Base-by-base conservation (phyloP, 495 filamentous ascomycete genomes). In the Xylaria telfairii region DNA sequence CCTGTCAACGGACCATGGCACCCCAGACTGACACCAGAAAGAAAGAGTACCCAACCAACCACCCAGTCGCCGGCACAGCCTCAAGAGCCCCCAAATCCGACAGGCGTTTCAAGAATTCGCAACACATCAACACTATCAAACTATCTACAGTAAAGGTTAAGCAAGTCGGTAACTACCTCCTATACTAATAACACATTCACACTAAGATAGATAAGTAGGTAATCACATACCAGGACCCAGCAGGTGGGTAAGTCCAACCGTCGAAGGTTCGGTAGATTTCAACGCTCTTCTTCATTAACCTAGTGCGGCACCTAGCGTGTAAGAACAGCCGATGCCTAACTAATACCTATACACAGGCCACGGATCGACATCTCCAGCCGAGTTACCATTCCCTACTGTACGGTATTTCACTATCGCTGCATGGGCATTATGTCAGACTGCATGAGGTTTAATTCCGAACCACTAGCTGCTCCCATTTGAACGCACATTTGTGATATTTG, bases 11-110 rank as follows among this genome's bases (percentile, higher is more conserved):
- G 10, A 64, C 15, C 17, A 2, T n/a, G 2, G 26, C 21, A 64
- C 41, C 61, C 61, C 19, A 49, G 15, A 34, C n/a, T n/a, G n/a
- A n/a, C n/a, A n/a, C n/a, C n/a, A n/a, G n/a, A n/a, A n/a, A n/a
- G n/a, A n/a, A 62, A 62, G 34, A 39, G 30, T 0, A n/a, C 28
- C 19, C 24, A 39, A 37, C 4, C 28, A 2, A 19, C 32, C 26
- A 47, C 12, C 12, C 42, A 34, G 61, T n/a, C 61, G n/a, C n/a
- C 17, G 42, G 62, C 62, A 65, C n/a, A 66, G 64, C 64, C 64
- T 66, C 63, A 54, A 41, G 26, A 13, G 5, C 32, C 37, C 24
- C 32, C 47, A 54, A 54, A 47, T 41, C 32, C 28, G 19, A 51
- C 62, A 28, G 34, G n/a, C 63, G 46, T 53, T 65, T 32, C 61